Percentiles rank a stretch among this genome's conserved stretches.
Conservation (phyloP, 768 basidiomycete species). For the Boletus tylopilopsis region DNA sequence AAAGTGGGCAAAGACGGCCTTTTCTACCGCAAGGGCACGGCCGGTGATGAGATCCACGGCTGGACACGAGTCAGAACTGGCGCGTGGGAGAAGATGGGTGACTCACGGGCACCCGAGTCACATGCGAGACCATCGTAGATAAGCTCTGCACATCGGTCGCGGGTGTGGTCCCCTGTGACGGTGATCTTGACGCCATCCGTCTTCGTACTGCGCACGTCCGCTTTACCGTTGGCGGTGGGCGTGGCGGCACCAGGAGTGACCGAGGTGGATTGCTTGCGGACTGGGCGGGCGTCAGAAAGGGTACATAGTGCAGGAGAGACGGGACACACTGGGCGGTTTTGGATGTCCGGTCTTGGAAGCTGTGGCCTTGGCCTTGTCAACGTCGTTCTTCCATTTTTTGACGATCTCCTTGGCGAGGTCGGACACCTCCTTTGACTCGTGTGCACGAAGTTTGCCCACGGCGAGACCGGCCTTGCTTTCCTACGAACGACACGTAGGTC, state of each 20-base stretch:
- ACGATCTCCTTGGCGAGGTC: conserved; percentile 89
- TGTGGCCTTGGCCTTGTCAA: conserved; percentile 61
- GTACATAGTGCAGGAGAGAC: not conserved
- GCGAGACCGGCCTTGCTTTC: conserved; percentile 92
- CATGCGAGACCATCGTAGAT: conserved; percentile 87
- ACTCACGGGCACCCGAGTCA: conserved; percentile 88
- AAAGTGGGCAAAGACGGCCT: conserved; percentile 48
- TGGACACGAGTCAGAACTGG: conserved; percentile 26
- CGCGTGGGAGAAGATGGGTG: not conserved
- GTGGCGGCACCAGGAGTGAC: conserved; percentile 36
- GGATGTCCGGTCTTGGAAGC: conserved; percentile 12
- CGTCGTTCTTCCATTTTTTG: conserved; percentile 86
- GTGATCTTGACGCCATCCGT: conserved; percentile 61
- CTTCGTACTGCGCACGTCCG: conserved; percentile 54
- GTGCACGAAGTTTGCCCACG: conserved; percentile 82
- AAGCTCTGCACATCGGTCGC: conserved; percentile 86
- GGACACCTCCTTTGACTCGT: conserved; percentile 67
- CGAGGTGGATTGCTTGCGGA: conserved; percentile 33
- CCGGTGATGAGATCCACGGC: conserved; percentile 66
- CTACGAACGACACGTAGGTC: conserved; percentile 37
- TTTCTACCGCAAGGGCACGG: conserved; percentile 71
- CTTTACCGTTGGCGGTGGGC: conserved; percentile 31
- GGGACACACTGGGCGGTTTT: conserved; percentile 37
- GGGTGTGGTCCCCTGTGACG: conserved; percentile 62
- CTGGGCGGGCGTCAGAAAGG: conserved; percentile 10